These are phyloP conservation scores for Trichothecium roseum DNA, from an alignment of 2,329 filamentous ascomycete species.

Conservation along the genomic window DNA sequence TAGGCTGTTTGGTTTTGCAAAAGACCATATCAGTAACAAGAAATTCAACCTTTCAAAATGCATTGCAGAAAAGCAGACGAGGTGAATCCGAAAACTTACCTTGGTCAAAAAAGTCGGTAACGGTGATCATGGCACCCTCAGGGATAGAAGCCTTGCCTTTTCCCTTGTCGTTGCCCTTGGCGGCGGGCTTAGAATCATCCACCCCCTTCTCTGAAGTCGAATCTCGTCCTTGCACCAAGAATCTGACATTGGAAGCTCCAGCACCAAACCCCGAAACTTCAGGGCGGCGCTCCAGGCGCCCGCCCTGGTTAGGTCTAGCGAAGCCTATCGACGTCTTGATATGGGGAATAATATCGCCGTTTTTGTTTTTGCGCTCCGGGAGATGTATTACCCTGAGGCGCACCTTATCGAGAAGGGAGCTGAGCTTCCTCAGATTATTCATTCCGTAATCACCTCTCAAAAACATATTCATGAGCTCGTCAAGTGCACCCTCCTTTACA, in stretches of 20 bases:
- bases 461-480: conserved; percentile 13
- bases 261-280: conserved; percentile 23
- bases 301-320: conserved; percentile 22
- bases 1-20: no score
- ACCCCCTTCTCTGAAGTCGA: no score
- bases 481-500: conserved; percentile 15
- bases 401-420: background rate
- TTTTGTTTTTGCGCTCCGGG: conserved; percentile 17
- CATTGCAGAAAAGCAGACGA: no score
- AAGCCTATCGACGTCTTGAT: conserved; percentile 26
- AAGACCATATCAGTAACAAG: no score
- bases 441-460: conserved; percentile 23
- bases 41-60: no score
- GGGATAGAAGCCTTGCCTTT: no score
- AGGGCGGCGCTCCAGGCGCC: conserved; percentile 13
- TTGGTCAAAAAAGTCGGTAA: no score
- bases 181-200: no score
- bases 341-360: conserved; percentile 19
- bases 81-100: no score
- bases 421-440: conserved; percentile 17
- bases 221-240: conserved; percentile 44
- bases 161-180: no score
- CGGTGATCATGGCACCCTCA: no score
- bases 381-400: conserved; percentile 8
- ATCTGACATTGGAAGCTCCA: conserved; percentile 45